Conservation (phyloP, 164 flowering plant genomes). For the Euptelea pleiosperma region DNA sequence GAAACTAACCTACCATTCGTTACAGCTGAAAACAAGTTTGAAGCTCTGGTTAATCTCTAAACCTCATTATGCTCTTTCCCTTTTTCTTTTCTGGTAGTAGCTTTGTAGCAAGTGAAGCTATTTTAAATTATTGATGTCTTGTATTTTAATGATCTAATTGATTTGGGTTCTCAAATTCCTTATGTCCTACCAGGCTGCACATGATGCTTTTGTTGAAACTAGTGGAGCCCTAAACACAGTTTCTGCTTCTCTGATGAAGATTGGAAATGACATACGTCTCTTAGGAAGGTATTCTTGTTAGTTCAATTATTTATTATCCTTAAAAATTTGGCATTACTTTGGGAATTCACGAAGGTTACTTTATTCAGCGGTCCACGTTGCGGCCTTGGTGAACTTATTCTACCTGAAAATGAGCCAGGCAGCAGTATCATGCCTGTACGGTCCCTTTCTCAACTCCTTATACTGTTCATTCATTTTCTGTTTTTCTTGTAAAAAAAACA, state of each 20-base stretch:
- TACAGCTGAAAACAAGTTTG: slow-evolving; percentile 98
- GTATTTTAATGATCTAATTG: neutral
- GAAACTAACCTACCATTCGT: slow-evolving; percentile 90
- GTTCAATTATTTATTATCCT: neutral
- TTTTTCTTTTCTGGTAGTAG: neutral
- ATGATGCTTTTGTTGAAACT: slow-evolving; percentile 97
- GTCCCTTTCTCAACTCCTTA: slow-evolving; percentile 10
- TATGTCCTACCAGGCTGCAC: slow-evolving; percentile 70
- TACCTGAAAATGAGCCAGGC: slow-evolving; percentile 99
- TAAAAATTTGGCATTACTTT: neutral
- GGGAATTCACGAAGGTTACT: slow-evolving; percentile 8
- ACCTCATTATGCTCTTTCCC: neutral
- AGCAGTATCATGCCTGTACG: slow-evolving; percentile 99
- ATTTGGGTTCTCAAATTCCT: neutral
- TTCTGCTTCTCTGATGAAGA: slow-evolving; percentile 87
- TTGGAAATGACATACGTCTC: slow-evolving; percentile 89
- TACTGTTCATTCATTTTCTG: neutral
- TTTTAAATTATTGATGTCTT: slow-evolving; percentile 1
- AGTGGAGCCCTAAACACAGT: slow-evolving; percentile 94
- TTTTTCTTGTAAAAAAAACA: neutral
- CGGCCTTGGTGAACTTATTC: slow-evolving; percentile 96
- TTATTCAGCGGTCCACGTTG: slow-evolving; percentile 92
- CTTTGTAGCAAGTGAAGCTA: neutral
- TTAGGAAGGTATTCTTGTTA: slow-evolving; percentile 78
- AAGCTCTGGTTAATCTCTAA: slow-evolving; percentile 71